Percentiles rank a stretch among this genome's conserved stretches.
Evolutionary conservation across 352 stramenopile species (phyloP).

Genomic region (Phytopythium litorale): DNA sequence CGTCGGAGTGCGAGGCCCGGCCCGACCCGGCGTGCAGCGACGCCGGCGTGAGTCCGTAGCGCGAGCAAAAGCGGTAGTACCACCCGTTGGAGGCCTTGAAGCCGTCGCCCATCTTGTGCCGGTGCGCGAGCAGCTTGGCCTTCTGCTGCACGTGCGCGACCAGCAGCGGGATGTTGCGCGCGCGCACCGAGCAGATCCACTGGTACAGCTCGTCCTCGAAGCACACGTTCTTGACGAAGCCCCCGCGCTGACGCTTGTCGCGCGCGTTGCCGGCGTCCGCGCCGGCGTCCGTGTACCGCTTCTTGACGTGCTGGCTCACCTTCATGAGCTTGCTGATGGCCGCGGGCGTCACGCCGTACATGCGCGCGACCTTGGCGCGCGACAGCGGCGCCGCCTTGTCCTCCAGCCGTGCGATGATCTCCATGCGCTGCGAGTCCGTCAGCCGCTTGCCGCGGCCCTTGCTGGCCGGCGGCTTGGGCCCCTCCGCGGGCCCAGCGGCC

Average conservation of each 20-base stretch:
- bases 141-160: constrained; percentile 59
- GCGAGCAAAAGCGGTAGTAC: constrained; percentile 74
- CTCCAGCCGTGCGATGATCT: constrained; percentile 69
- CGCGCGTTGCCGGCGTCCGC: constrained; percentile 20
- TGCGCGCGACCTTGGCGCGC: constrained; percentile 47
- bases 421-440: constrained; percentile 70
- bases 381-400: constrained; percentile 45
- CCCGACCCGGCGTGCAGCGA: constrained; percentile 14
- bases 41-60: constrained; percentile 48
- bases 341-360: constrained; percentile 64
- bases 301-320: constrained; percentile 59
- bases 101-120: constrained; percentile 35
- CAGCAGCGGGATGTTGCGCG: constrained; percentile 40
- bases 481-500: not conserved
- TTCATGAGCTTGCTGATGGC: constrained; percentile 84
- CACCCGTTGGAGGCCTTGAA: constrained; percentile 73
- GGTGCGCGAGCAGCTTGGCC: constrained; percentile 34
- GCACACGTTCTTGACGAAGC: constrained; percentile 54
- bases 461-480: constrained; percentile 18
- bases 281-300: constrained; percentile 57
- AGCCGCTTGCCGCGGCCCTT: constrained; percentile 57
- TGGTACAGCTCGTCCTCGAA: constrained; percentile 64
- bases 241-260: constrained; percentile 56
- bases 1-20: not conserved
- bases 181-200: constrained; percentile 56